phyloP scores from a whole-genome alignment of 306 rosid genomes.

The Quillaja saponaria region DNA sequence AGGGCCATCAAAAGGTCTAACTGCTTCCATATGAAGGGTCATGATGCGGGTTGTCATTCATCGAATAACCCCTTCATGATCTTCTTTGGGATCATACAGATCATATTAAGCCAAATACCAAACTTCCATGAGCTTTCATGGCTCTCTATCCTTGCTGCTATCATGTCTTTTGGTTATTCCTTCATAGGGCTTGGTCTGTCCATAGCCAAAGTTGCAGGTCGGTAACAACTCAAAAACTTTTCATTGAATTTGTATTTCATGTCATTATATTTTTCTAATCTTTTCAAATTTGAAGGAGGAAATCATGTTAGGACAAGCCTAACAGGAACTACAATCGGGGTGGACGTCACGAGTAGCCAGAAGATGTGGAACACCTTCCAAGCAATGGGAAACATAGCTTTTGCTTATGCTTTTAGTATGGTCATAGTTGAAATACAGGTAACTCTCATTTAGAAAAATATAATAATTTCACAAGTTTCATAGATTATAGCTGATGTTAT shows the following conservation, averaged over 20 bases:
- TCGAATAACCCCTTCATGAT: conserved; percentile 25
- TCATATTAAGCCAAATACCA: conserved; percentile 44
- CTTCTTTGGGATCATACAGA: conserved; percentile 30
- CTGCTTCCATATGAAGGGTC: conserved; percentile 43
- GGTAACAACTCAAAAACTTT: neutral
- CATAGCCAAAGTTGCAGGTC: conserved; percentile 52
- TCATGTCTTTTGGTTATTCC: conserved; percentile 49
- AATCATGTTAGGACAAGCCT: conserved; percentile 23
- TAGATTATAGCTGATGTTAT: neutral
- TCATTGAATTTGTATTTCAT: no score
- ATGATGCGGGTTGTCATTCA: conserved; percentile 17
- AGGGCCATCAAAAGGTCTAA: conserved; percentile 45
- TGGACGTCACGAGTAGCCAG: conserved; percentile 28
- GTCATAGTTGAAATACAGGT: conserved; percentile 48
- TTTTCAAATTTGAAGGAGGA: conserved; percentile 9
- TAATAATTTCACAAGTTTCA: no score
- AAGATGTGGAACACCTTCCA: conserved; percentile 38
- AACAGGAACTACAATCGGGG: conserved; percentile 34
- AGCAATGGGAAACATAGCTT: conserved; percentile 51
- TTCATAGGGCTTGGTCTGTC: conserved; percentile 41
- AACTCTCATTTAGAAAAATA: neutral
- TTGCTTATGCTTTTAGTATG: conserved; percentile 33
- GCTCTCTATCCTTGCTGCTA: conserved; percentile 40
- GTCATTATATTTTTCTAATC: no score
- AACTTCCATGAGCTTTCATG: conserved; percentile 41